Conservation (phyloP, 2,329 filamentous ascomycete genomes). For the Claviceps citrina region DNA sequence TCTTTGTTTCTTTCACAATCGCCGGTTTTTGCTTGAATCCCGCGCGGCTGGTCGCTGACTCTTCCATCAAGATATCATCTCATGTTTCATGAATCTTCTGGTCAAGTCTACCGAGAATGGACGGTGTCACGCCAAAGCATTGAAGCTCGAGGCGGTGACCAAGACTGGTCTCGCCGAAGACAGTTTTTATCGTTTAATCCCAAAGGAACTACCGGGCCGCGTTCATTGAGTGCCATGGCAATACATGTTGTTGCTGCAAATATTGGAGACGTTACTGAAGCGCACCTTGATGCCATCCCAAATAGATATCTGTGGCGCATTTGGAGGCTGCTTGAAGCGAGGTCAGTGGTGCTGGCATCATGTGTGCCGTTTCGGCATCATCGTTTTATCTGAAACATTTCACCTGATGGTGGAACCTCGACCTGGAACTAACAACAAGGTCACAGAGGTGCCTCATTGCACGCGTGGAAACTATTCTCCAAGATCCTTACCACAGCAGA, state of each 20-base stretch:
- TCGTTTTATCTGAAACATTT: background rate
- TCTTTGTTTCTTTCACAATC: no score
- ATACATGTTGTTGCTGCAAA: slow-evolving; percentile 23
- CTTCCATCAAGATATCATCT: no score
- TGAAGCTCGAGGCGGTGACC: slow-evolving; percentile 10
- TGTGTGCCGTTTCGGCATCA: background rate
- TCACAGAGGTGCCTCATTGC: slow-evolving; percentile 19
- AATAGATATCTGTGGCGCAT: slow-evolving; percentile 20
- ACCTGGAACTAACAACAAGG: background rate
- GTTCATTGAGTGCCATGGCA: slow-evolving; percentile 25
- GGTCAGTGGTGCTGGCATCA: slow-evolving; percentile 16
- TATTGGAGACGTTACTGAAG: slow-evolving; percentile 19
- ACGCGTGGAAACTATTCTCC: slow-evolving; percentile 27
- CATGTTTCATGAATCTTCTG: slow-evolving; percentile 21
- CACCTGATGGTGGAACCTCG: background rate
- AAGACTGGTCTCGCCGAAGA: slow-evolving; percentile 22
- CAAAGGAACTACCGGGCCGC: slow-evolving; percentile 17
- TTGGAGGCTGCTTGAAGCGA: slow-evolving; percentile 25
- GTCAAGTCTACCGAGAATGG: slow-evolving; percentile 24
- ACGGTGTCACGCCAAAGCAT: slow-evolving; percentile 16
- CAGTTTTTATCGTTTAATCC: slow-evolving; percentile 15
- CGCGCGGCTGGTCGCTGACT: no score
- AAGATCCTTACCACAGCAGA: slow-evolving; percentile 18
- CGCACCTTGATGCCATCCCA: slow-evolving; percentile 22
- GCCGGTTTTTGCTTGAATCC: no score